phyloP scores from a whole-genome alignment of 2,329 filamentous ascomycete species.

The Epichloe amarillans region DNA sequence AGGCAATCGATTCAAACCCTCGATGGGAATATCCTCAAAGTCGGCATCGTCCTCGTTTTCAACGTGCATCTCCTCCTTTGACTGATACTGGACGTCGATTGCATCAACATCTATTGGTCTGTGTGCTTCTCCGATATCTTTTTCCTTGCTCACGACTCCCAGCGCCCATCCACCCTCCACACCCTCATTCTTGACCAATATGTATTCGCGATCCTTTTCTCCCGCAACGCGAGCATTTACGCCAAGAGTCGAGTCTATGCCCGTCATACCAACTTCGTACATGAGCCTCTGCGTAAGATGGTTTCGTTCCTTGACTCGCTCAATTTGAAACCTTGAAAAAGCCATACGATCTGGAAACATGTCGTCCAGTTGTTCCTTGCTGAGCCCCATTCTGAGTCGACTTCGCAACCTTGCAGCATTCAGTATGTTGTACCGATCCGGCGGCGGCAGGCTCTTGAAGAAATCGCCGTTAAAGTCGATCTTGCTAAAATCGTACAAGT shows the following conservation, averaged over 20 bases:
- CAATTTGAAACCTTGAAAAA: conserved; percentile 93
- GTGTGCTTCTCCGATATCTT: conserved; percentile 62
- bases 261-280: conserved; percentile 83
- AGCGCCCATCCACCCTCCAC: conserved; percentile 93
- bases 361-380: conserved; percentile 84
- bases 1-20: conserved; percentile 74
- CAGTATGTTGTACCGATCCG: conserved; percentile 91
- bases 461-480: conserved; percentile 97
- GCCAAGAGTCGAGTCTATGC: conserved; percentile 55
- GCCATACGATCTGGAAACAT: conserved; percentile 99
- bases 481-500: conserved; percentile 91
- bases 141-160: conserved; percentile 80
- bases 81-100: conserved; percentile 41
- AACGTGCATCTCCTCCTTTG: conserved; percentile 45
- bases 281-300: conserved; percentile 90
- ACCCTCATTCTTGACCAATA: conserved; percentile 88
- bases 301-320: conserved; percentile 83
- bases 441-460: conserved; percentile 78
- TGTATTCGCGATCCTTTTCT: conserved; percentile 86
- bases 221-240: conserved; percentile 58
- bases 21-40: conserved; percentile 88
- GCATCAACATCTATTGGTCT: conserved; percentile 89
- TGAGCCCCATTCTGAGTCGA: conserved; percentile 85
- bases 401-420: conserved; percentile 86
- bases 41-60: conserved; percentile 64